These are phyloP conservation scores for Adiantum capillusveneris DNA, from an alignment of 75 land plant species.

Conservation along the genomic window DNA sequence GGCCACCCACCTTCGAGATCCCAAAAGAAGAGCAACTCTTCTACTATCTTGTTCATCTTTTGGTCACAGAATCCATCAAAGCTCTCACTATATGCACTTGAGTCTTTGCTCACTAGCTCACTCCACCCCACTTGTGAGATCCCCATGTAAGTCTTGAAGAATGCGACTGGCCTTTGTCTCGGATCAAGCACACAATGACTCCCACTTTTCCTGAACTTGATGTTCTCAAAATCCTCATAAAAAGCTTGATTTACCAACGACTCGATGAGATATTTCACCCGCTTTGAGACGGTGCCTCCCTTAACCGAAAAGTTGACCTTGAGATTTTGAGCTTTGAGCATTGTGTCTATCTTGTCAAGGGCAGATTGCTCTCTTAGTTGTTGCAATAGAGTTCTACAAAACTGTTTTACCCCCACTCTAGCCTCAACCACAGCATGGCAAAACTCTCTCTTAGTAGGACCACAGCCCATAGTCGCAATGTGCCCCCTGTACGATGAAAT, in stretches of 20 bases:
- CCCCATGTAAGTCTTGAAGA: slow-evolving; percentile 45
- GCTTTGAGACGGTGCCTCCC: slow-evolving; percentile 13
- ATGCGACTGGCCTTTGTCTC: slow-evolving; percentile 38
- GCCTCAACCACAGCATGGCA: slow-evolving; percentile 68
- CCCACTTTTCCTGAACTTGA: slow-evolving; percentile 63
- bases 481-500: slow-evolving; percentile 8
- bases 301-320: slow-evolving; percentile 26
- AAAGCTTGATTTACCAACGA: slow-evolving; percentile 67
- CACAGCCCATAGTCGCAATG: slow-evolving; percentile 13
- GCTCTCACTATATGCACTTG: slow-evolving; percentile 71
- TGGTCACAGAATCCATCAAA: slow-evolving; percentile 73
- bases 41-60: slow-evolving; percentile 63
- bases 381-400: slow-evolving; percentile 50
- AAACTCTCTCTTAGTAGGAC: slow-evolving; percentile 63
- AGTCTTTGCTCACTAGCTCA: slow-evolving; percentile 63
- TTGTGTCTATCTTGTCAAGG: slow-evolving; percentile 38
- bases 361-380: slow-evolving; percentile 50
- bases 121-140: slow-evolving; percentile 70
- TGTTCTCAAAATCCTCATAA: slow-evolving; percentile 81
- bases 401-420: slow-evolving; percentile 61
- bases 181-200: slow-evolving; percentile 49
- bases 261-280: slow-evolving; percentile 61
- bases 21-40: slow-evolving; percentile 11
- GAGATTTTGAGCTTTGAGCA: slow-evolving; percentile 57
- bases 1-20: slow-evolving; percentile 62